These are phyloP conservation scores for Chalciporus chontae DNA, from an alignment of 768 basidiomycete species.

Conservation along the genomic window DNA sequence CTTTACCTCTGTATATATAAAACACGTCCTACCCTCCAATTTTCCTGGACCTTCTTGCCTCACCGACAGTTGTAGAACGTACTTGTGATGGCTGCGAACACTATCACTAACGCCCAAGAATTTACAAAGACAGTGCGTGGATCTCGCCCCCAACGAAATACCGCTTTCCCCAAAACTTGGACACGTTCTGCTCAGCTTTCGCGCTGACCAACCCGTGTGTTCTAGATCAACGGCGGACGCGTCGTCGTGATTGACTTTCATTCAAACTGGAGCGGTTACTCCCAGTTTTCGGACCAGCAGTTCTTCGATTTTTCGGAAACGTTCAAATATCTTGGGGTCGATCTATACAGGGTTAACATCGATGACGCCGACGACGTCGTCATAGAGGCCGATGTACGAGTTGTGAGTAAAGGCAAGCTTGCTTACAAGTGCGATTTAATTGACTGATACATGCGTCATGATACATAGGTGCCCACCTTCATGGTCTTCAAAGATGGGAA, in stretches of 20 bases:
- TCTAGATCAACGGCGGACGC: slow-evolving; percentile 27
- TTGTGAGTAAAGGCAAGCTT: slow-evolving; percentile 38
- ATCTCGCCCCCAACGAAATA: neutral
- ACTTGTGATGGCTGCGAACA: slow-evolving; percentile 13
- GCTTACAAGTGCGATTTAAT: neutral
- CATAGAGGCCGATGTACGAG: slow-evolving; percentile 57
- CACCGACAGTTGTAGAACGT: neutral
- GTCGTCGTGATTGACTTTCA: slow-evolving; percentile 23
- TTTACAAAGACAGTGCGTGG: slow-evolving; percentile 18
- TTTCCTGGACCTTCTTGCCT: neutral
- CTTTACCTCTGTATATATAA: too few species aligned
- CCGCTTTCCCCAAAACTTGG: neutral
- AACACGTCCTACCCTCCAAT: too few species aligned
- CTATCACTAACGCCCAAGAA: slow-evolving; percentile 17
- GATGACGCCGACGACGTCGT: slow-evolving; percentile 54
- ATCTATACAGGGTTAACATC: slow-evolving; percentile 74
- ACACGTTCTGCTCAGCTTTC: neutral
- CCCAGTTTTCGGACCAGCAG: slow-evolving; percentile 5
- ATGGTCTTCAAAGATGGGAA: slow-evolving; percentile 32
- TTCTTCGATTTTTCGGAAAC: slow-evolving; percentile 20
- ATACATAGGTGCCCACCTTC: slow-evolving; percentile 22
- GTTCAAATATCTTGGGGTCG: slow-evolving; percentile 34
- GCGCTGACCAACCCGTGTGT: neutral
- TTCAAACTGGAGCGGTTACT: slow-evolving; percentile 12
- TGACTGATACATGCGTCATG: neutral